These are phyloP conservation scores for Aspergillus sp. DNA, from an alignment of 2,329 filamentous ascomycete species.

Conservation along the genomic window DNA sequence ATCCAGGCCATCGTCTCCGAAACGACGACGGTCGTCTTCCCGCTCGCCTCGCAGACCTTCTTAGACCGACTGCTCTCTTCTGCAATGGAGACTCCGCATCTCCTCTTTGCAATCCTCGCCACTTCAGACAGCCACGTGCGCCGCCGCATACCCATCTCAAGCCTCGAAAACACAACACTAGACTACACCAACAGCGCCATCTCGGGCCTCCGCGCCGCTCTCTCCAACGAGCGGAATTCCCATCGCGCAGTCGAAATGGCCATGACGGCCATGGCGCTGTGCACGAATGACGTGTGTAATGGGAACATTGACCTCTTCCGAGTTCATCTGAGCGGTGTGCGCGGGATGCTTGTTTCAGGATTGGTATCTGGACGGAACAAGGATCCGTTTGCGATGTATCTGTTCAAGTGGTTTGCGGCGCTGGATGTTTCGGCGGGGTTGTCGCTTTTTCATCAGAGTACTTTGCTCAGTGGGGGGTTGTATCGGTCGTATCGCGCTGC, in stretches of 20 bases:
- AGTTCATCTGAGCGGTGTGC: slow-evolving; percentile 29
- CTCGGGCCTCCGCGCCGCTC: background rate
- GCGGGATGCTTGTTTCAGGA: background rate
- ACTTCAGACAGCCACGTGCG: background rate
- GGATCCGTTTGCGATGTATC: slow-evolving; percentile 25
- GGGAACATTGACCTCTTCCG: slow-evolving; percentile 34
- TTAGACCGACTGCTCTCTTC: background rate
- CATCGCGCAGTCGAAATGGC: background rate
- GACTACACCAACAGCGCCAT: background rate
- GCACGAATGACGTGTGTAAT: slow-evolving; percentile 41
- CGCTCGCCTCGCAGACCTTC: slow-evolving; percentile 30
- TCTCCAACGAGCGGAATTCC: background rate
- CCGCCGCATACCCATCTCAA: background rate
- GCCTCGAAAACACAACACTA: background rate
- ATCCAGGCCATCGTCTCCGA: slow-evolving; percentile 33
- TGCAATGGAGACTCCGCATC: background rate
- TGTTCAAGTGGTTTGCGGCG: slow-evolving; percentile 38
- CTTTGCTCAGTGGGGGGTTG: slow-evolving; percentile 1
- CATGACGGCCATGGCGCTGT: slow-evolving; percentile 35
- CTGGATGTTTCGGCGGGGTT: slow-evolving; percentile 34
- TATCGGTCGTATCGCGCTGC: background rate
- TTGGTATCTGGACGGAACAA: slow-evolving; percentile 20
- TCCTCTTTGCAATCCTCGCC: background rate
- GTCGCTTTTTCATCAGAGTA: slow-evolving; percentile 21
- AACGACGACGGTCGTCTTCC: slow-evolving; percentile 33